Base-by-base conservation (phyloP, 2,329 filamentous ascomycete genomes). In the Diaporthe helianthi region DNA sequence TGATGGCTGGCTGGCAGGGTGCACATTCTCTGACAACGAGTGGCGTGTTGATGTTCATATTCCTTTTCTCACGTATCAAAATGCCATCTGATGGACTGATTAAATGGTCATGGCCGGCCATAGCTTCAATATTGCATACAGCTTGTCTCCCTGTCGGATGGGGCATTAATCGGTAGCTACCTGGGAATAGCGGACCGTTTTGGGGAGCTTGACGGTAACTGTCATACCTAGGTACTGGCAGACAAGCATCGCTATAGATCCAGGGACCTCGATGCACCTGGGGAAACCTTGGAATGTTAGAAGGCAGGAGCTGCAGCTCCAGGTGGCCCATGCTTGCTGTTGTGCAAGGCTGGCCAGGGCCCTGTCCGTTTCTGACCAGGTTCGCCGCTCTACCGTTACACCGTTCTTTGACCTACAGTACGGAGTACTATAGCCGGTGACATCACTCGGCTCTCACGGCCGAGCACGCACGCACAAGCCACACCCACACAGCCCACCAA, bases 121-220 rank as follows among this genome's bases (percentile, higher is more conserved):
- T 60, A 60, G 54, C 54, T 60, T 58, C 36, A 8, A 36, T n/a
- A 26, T 33, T 15, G 36, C 29, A 36, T 33, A 29, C 41, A 63
- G 58, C 58, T 63, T 49, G 58, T 63, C 58, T 63, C 58, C 58
- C 44, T 63, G 58, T 47, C 58, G 9, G 29, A 49, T 36, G 41
- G 58, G 58, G 58, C 29, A 47, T 63, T 63, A 63, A 49, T 26
- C 49, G 44, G 24, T 41, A 49, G 29, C 41, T 36, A 49, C 58
- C 58, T 49, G 58, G 58, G 4, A 49, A 63, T 63, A 63, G n/a
- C 13, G 29, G 31, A 26, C 58, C 44, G 58, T 49, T 49, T 36
- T 24, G 58, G 26, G n/a, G 26, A 46, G 13, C 13, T 49, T 33
- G 58, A 63, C 29, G 41, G 41, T 63, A 13, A 24, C 36, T 41